These are phyloP conservation scores for Austropuccinia psidii DNA, from an alignment of 1,284 basidiomycete species.

Conservation along the genomic window DNA sequence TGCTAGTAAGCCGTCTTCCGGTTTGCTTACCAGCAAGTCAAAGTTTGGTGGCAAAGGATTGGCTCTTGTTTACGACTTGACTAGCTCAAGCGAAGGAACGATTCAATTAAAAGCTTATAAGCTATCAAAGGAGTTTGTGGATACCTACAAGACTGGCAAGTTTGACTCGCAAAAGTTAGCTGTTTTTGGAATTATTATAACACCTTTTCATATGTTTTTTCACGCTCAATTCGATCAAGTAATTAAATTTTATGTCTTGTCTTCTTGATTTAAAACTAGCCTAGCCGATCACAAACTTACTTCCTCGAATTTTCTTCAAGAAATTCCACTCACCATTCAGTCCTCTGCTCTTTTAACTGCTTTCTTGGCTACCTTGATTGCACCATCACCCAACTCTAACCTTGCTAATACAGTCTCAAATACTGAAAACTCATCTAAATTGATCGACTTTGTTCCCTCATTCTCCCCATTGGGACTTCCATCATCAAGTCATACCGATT, in stretches of 20 bases:
- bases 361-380: constrained; percentile 67
- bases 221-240: background rate
- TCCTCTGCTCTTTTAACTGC: constrained; percentile 77
- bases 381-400: constrained; percentile 45
- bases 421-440: constrained; percentile 44
- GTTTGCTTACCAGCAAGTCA: constrained; percentile 49
- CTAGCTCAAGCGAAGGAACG: constrained; percentile 70
- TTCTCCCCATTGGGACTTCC: constrained; percentile 40
- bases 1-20: constrained; percentile 66
- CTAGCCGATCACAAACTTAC: constrained; percentile 78
- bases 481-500: constrained; percentile 43
- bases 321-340: constrained; percentile 80
- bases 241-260: background rate
- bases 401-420: constrained; percentile 40
- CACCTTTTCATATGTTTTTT: constrained; percentile 30
- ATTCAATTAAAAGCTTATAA: constrained; percentile 85
- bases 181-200: constrained; percentile 36
- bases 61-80: constrained; percentile 43
- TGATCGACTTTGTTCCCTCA: constrained; percentile 47
- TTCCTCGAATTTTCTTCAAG: constrained; percentile 78
- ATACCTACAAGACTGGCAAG: constrained; percentile 74
- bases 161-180: constrained; percentile 75
- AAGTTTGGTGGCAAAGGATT: constrained; percentile 36
- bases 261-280: constrained; percentile 49
- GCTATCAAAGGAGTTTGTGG: constrained; percentile 72